Evolutionary conservation across 2,329 filamentous ascomycete species (phyloP).

Genomic region (Cryphonectria nitschkei): DNA sequence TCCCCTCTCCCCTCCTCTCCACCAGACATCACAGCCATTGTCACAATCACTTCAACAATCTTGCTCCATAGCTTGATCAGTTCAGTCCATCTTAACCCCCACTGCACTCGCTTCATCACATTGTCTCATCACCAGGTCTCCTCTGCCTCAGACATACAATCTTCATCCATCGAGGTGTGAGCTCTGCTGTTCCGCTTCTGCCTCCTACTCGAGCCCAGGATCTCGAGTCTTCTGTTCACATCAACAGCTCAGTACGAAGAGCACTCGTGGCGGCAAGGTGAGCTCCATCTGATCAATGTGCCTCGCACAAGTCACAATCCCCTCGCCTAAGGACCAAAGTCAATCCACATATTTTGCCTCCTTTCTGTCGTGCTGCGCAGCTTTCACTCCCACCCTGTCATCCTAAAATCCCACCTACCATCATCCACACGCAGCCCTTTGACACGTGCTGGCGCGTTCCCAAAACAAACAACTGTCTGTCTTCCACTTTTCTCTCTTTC

Average conservation of each 20-base stretch:
- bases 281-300: neutral
- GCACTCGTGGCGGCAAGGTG: conserved; percentile 23
- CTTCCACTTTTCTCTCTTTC: neutral
- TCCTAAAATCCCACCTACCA: neutral
- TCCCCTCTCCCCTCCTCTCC: conserved; percentile 34
- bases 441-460: neutral
- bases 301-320: neutral
- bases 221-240: conserved; percentile 21
- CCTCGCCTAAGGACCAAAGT: neutral
- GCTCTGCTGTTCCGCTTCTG: conserved; percentile 21
- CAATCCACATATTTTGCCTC: neutral
- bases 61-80: conserved; percentile 63
- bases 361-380: neutral
- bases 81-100: conserved; percentile 55
- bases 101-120: conserved; percentile 56
- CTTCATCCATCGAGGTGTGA: conserved; percentile 18
- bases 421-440: neutral
- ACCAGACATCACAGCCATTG: conserved; percentile 43
- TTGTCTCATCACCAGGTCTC: conserved; percentile 39
- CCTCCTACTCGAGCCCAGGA: neutral
- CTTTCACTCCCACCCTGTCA: neutral
- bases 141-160: conserved; percentile 26
- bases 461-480: neutral
- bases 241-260: conserved; percentile 12
- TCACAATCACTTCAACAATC: conserved; percentile 52